Base-by-base conservation (phyloP, 208 protist species). In the Trypanosoma rangeli region DNA sequence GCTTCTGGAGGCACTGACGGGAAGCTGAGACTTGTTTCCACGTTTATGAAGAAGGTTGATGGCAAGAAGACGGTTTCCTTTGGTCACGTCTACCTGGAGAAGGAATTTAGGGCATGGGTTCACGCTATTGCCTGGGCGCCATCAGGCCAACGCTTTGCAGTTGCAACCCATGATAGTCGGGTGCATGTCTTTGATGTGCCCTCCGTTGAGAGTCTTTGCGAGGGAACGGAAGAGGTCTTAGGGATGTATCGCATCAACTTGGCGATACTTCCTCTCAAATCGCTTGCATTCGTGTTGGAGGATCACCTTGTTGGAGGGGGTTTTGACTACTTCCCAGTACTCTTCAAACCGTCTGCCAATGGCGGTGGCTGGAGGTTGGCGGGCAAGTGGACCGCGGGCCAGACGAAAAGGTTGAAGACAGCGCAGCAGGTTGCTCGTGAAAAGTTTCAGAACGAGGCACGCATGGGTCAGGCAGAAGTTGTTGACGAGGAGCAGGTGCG, bases 11-110 rank as follows among this genome's bases (percentile, higher is more conserved):
- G 78, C 10, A 66, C 79, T 0, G 83, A 87, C 64, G 76, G 81
- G 24, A 75, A 68, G n/a, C 74, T 90, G 28, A 58, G 75, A 22
- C 28, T 90, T 26, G 60, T 77, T 15, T 90, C 85, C 12, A 87
- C 79, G 1, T 74, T 73, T 50, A 82, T 82, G 24, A 90, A 90
- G 56, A 80, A 71, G 42, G 64, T 85, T 16, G 85, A 90, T 64
- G 72, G 52, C 0, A 67, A 57, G 22, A 67, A 57, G 31, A 20
- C 50, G 1, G 24, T 57, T 8, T 62, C 67, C 3, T 77, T 84
- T 68, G 79, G 74, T 20, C 50, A 70, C 31, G 66, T 80, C 22
- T 78, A 78, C 42, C 39, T 62, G 13, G 42, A 64, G n/a, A 70
- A 63, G 35, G 2, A 57, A 0, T 61, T 84, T 54, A 49, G 37